Conservation (phyloP, 192 early-diverging fungal species). For the Coemansia sp. region DNA sequence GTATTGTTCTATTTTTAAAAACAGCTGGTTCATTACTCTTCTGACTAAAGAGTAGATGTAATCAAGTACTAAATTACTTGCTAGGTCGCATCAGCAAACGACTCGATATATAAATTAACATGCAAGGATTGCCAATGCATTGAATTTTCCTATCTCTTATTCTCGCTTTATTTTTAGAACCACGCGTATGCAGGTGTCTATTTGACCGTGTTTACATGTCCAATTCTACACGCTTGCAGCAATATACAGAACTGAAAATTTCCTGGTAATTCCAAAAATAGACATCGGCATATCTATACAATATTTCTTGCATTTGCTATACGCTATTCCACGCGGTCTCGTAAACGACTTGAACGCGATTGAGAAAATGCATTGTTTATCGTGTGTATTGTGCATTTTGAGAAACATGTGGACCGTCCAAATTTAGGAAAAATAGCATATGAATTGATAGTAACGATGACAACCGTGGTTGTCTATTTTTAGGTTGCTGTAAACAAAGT, state of each 20-base stretch:
- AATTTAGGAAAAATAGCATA: no score
- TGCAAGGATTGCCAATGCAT: no score
- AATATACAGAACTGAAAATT: not conserved
- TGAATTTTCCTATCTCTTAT: no score
- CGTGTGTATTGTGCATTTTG: no score
- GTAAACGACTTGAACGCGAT: not conserved
- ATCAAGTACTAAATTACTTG: no score
- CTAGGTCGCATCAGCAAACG: no score
- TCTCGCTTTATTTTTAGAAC: no score
- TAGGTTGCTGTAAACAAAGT: not conserved
- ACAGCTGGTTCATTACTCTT: not conserved
- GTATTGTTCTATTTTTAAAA: not conserved
- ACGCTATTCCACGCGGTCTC: not conserved
- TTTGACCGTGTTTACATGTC: not conserved
- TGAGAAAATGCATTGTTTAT: not conserved
- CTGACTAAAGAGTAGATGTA: no score
- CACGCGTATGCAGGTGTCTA: not conserved
- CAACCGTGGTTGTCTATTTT: slow-evolving; percentile 1
- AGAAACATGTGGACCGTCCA: no score
- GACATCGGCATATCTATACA: not conserved
- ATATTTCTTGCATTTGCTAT: not conserved
- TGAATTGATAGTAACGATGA: no score
- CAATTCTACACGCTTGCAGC: not conserved
- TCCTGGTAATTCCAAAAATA: not conserved
- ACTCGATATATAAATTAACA: no score